These are phyloP conservation scores for Simplicillium aogashimaense DNA, from an alignment of 2,329 filamentous ascomycete genomes.

Conservation along the genomic window DNA sequence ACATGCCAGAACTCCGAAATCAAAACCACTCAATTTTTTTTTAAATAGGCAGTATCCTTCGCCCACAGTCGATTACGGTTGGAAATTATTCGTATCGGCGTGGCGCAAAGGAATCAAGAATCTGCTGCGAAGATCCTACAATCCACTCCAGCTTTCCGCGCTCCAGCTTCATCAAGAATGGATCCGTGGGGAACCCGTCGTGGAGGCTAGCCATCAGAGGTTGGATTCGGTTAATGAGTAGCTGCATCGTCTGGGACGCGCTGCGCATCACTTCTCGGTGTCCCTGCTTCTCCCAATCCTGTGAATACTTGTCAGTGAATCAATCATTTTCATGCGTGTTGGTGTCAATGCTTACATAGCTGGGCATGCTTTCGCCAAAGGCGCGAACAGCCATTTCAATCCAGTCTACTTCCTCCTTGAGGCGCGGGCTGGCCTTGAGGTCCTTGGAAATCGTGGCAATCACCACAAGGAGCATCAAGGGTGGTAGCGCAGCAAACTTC, in stretches of 20 bases:
- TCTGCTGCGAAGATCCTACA: slow-evolving; percentile 22
- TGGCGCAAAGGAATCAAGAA: slow-evolving; percentile 21
- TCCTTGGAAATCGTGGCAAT: slow-evolving; percentile 54
- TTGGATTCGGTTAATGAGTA: slow-evolving; percentile 23
- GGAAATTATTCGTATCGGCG: slow-evolving; percentile 20
- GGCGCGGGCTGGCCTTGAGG: slow-evolving; percentile 38
- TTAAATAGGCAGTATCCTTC: too few species aligned
- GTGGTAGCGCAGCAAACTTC: slow-evolving; percentile 45
- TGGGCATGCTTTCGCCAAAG: slow-evolving; percentile 36
- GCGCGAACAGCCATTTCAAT: slow-evolving; percentile 49
- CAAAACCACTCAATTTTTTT: too few species aligned
- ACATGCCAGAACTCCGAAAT: too few species aligned
- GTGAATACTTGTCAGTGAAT: neutral
- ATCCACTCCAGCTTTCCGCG: slow-evolving; percentile 29
- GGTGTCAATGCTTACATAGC: slow-evolving; percentile 36
- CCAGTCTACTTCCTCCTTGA: slow-evolving; percentile 49
- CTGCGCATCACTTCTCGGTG: slow-evolving; percentile 26
- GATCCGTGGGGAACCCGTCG: slow-evolving; percentile 26
- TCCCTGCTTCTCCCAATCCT: slow-evolving; percentile 28
- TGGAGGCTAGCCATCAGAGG: slow-evolving; percentile 22
- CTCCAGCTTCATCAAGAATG: slow-evolving; percentile 27
- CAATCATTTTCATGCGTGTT: neutral
- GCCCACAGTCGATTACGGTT: too few species aligned
- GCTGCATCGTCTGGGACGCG: slow-evolving; percentile 27
- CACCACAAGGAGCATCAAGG: slow-evolving; percentile 53